Conservation (phyloP, 768 basidiomycete genomes). For the Pisolithus sp. region DNA sequence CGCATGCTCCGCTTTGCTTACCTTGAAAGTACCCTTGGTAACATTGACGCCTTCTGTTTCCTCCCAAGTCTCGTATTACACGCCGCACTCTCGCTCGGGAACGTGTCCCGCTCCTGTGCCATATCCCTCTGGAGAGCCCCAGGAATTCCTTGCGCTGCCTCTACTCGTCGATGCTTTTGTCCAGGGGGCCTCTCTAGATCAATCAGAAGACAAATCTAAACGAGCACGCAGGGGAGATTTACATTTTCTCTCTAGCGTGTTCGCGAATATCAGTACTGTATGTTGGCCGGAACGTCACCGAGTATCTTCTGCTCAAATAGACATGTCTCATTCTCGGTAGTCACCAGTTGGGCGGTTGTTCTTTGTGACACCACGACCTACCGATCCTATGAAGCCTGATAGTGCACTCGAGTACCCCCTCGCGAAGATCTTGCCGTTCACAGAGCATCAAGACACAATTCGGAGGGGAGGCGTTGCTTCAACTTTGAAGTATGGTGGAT, state of each 20-base stretch:
- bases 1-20: slow-evolving; percentile 58
- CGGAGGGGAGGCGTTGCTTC: slow-evolving; percentile 84
- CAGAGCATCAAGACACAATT: slow-evolving; percentile 83
- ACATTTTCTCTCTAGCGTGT: slow-evolving; percentile 90
- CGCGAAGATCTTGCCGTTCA: slow-evolving; percentile 76
- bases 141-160: slow-evolving; percentile 60
- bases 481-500: slow-evolving; percentile 65
- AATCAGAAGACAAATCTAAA: slow-evolving; percentile 41
- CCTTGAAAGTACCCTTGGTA: slow-evolving; percentile 60
- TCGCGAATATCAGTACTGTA: slow-evolving; percentile 85
- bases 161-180: slow-evolving; percentile 88
- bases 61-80: slow-evolving; percentile 50
- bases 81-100: slow-evolving; percentile 74
- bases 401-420: slow-evolving; percentile 69
- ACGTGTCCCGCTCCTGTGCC: slow-evolving; percentile 72
- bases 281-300: slow-evolving; percentile 20
- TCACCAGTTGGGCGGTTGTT: slow-evolving; percentile 70
- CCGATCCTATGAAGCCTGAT: slow-evolving; percentile 39
- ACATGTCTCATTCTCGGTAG: slow-evolving; percentile 32
- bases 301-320: neutral
- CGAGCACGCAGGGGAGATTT: slow-evolving; percentile 66
- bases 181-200: slow-evolving; percentile 56
- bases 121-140: slow-evolving; percentile 50
- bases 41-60: slow-evolving; percentile 33
- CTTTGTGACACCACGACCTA: slow-evolving; percentile 65